Evolutionary conservation across 306 rosid species (phyloP), one percentile per base, ranked within the genome.

Genomic region (Lathyrus sativus): DNA sequence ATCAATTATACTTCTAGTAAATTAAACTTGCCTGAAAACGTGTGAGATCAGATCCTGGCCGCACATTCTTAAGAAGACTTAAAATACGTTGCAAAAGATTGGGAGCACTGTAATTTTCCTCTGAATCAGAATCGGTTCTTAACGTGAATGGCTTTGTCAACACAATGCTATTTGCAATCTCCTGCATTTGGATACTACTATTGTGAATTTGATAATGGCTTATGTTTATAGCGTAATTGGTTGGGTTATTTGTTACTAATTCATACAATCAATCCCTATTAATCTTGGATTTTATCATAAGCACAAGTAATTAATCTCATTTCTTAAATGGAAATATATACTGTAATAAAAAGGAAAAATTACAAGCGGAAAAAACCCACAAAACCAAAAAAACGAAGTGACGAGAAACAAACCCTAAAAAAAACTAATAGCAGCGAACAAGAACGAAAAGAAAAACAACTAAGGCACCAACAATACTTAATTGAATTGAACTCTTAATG

Each of bases 21-120:
- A 62, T 22, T 3, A 7, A 28, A 75, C 85, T 71, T 76, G 39
- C 97, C 91, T 89, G 88, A 6, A 91, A 42, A 39, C 64, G 71
- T 6, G 78, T 38, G 76, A 89, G 83, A 74, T 91, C 95, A 5
- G 96, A 85, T 77, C 97, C 96, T 43, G 88, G 89, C 74, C 86
- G 76, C 11, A 85, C 65, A 81, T 74, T 85, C 61, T 62, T 82
- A 13, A 87, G 59, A n/a, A 91, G 80, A 42, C 89, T 87, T 37
- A 81, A 3, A 38, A 87, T 35, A 1, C 88, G 89, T 12, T 76
- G 75, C 53, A 89, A 73, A 39, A 83, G 37, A 83, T 82, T 91
- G 0, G 97, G 96, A 29, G 85, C 86, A 43, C 11, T 72, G 61
- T 82, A 82, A 58, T 17, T 68, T 11, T 6, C 79, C 2, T 81